These are phyloP conservation scores for Acorus calamus DNA, from an alignment of 106 monocot genomes.

Conservation along the genomic window DNA sequence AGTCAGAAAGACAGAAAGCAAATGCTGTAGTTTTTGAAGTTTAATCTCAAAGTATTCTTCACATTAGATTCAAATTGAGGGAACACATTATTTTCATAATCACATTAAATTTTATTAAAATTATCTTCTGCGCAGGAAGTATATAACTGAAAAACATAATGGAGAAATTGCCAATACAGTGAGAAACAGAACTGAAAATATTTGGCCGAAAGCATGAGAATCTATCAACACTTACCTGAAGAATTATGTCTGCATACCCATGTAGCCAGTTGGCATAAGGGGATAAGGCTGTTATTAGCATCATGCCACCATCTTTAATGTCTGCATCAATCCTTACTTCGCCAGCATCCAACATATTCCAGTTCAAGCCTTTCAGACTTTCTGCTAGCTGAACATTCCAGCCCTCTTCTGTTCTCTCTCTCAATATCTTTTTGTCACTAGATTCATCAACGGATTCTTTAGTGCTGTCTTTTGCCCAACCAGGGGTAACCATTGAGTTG, in stretches of 20 bases:
- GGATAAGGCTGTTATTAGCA: constrained; percentile 76
- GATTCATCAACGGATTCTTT: constrained; percentile 39
- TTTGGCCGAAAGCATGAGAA: background rate
- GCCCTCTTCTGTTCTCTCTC: constrained; percentile 87
- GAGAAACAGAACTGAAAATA: constrained; percentile 2
- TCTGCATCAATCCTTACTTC: constrained; percentile 91
- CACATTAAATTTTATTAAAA: too few relatives aligned
- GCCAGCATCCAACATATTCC: constrained; percentile 68
- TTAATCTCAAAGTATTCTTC: too few relatives aligned
- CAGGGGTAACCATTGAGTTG: constrained; percentile 39
- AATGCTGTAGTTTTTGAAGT: too few relatives aligned
- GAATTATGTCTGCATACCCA: constrained; percentile 90
- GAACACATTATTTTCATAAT: too few relatives aligned
- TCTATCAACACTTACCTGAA: constrained; percentile 52
- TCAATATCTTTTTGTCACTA: constrained; percentile 49
- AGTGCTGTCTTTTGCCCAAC: constrained; percentile 59
- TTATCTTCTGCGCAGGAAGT: too few relatives aligned
- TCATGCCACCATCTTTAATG: constrained; percentile 99
- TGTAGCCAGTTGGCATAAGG: constrained; percentile 94
- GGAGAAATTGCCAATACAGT: background rate
- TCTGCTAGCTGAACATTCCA: constrained; percentile 89
- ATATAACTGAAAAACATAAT: too few relatives aligned
- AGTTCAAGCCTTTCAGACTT: constrained; percentile 87
- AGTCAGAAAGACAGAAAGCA: too few relatives aligned
- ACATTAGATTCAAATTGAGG: too few relatives aligned